Conservation (phyloP, 345 rosid species). For the Citrus trifoliata region DNA sequence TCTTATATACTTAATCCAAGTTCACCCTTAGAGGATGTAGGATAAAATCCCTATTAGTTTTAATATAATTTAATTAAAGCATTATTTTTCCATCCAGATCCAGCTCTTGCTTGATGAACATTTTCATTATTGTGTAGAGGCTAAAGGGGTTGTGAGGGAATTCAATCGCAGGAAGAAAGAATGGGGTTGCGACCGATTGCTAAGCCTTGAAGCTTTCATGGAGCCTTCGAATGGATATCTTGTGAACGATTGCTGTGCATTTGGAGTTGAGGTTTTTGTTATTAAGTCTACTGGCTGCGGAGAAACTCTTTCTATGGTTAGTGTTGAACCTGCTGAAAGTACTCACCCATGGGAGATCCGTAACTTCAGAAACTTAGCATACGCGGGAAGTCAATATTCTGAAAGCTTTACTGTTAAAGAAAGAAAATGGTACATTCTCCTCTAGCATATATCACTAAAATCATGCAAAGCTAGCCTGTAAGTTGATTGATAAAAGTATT, state of each 20-base stretch:
- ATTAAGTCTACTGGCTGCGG: background rate
- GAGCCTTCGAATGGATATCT: background rate
- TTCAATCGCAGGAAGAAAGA: background rate
- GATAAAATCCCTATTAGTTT: too few species aligned
- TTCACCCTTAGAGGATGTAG: too few species aligned
- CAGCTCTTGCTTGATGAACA: too few species aligned
- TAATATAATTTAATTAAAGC: too few species aligned
- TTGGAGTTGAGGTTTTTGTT: constrained; percentile 16
- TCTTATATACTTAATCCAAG: too few species aligned
- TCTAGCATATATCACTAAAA: too few species aligned
- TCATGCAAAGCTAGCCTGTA: too few species aligned
- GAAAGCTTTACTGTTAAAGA: background rate
- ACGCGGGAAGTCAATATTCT: background rate
- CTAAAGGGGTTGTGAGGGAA: too few species aligned
- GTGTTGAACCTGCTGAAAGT: background rate
- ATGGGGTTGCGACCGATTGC: constrained; percentile 14
- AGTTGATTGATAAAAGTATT: too few species aligned
- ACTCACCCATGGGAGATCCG: background rate
- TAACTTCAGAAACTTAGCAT: background rate
- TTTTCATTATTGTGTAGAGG: too few species aligned
- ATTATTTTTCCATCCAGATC: too few species aligned
- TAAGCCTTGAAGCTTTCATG: background rate
- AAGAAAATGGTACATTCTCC: background rate
- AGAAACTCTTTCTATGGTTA: constrained; percentile 4
- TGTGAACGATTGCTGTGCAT: constrained; percentile 5